Evolutionary conservation across 2,329 filamentous ascomycete genomes (phyloP), one percentile per base, ranked within the genome.

Genomic region (Tricladium varicosporioides): DNA sequence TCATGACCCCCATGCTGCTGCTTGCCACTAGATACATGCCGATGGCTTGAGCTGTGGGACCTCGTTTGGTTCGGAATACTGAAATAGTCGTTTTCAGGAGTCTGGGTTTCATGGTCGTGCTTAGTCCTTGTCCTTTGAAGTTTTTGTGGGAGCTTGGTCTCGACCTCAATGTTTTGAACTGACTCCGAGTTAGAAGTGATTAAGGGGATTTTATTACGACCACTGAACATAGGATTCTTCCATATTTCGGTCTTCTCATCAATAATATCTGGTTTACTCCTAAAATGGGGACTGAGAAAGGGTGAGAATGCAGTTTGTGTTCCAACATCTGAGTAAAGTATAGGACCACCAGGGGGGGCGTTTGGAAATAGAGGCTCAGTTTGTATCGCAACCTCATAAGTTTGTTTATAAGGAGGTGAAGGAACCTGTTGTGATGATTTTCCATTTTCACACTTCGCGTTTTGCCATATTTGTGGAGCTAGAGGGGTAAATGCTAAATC

Each of bases 271-370:
- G 22, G 22, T 7, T 27, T 27, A 27, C 4, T 3, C 22, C 22
- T 27, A 7, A 27, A 27, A 27, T 27, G 3, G 22, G 22, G 22
- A 4, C 22, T 7, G 7, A 27, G 22, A 27, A 7, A 27, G 22
- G 22, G 4, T 27, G 22, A 27, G 7, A 27, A 27, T 52, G 13
- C 22, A 19, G 57, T 58, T 46, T 61, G 60, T 16, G 49, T 48
- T 43, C 48, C 57, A 3, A 49, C 45, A 36, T 58, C 46, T n/a
- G 36, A 33, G 31, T 49, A 47, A 15, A 45, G 14, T 14, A 47
- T 43, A n/a, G 13, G 15, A 13, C 27, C 13, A 13, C 13, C 9
- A 8, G 31, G 10, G 11, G 11, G 13, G 22, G 51, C 5, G 40
- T 14, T 18, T 5, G 11, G 1, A 7, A 5, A 18, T 14, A 46